phyloP scores from a whole-genome alignment of 768 basidiomycete species.

The Calocera cornea region DNA sequence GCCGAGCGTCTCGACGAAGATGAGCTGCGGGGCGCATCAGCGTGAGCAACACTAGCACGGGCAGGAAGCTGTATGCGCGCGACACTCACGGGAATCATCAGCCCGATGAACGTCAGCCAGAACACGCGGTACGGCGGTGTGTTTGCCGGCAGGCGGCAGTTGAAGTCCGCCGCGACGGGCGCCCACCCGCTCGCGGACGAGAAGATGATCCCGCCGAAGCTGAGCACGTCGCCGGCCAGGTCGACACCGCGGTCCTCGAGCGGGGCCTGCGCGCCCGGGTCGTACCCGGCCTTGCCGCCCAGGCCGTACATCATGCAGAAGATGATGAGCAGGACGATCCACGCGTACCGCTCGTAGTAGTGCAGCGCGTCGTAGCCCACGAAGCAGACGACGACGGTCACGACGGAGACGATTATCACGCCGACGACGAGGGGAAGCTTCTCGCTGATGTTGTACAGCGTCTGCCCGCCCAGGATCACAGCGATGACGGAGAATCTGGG shows the following conservation, averaged over 20 bases:
- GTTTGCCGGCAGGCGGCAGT: conserved; percentile 35
- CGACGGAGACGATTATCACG: conserved; percentile 29
- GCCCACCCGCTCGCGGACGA: conserved; percentile 39
- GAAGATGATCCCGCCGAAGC: conserved; percentile 41
- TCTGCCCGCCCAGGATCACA: conserved; percentile 44
- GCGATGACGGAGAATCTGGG: conserved; percentile 37
- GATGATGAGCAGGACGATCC: conserved; percentile 34
- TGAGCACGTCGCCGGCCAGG: conserved; percentile 36
- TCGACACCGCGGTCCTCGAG: conserved; percentile 33
- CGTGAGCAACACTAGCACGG: background rate
- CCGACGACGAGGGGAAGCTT: conserved; percentile 36
- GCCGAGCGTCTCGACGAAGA: conserved; percentile 23
- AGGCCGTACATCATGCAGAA: conserved; percentile 41
- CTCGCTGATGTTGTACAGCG: conserved; percentile 32
- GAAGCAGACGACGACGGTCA: background rate
- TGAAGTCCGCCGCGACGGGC: conserved; percentile 42
- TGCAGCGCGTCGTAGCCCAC: conserved; percentile 22
- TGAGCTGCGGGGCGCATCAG: background rate
- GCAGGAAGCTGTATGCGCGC: too few species aligned
- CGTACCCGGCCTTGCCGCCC: conserved; percentile 35
- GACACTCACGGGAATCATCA: conserved; percentile 32
- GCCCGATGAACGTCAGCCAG: conserved; percentile 36
- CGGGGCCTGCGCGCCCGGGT: conserved; percentile 31
- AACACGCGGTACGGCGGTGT: conserved; percentile 35
- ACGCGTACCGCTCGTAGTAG: conserved; percentile 42